These are phyloP conservation scores for Gentiana dahurica DNA, from an alignment of 257 asterid genomes.

Conservation along the genomic window DNA sequence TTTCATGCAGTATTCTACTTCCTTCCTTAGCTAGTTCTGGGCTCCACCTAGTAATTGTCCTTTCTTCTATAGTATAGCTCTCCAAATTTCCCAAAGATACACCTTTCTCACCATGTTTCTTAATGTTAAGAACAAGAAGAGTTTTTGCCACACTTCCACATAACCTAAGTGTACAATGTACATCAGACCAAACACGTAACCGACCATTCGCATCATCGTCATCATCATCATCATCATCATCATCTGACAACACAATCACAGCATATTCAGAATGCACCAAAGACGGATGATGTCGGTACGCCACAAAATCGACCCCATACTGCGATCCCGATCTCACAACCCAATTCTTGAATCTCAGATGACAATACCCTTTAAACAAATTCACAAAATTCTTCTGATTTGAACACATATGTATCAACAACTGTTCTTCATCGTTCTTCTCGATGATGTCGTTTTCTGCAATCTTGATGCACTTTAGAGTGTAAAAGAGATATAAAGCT, in stretches of 20 bases:
- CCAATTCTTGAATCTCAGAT: slow-evolving; percentile 80
- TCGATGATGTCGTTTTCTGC: slow-evolving; percentile 22
- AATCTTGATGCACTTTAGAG: slow-evolving; percentile 47
- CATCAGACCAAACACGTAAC: slow-evolving; percentile 78
- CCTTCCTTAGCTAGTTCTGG: slow-evolving; percentile 19
- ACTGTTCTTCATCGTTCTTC: slow-evolving; percentile 28
- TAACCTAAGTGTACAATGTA: slow-evolving; percentile 67
- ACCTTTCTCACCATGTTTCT: slow-evolving; percentile 10
- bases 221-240: slow-evolving; percentile 16
- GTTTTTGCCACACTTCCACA: slow-evolving; percentile 83
- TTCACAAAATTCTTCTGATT: slow-evolving; percentile 26
- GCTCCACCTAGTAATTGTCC: slow-evolving; percentile 56
- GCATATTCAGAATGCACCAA: slow-evolving; percentile 85
- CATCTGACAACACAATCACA: slow-evolving; percentile 36
- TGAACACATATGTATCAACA: slow-evolving; percentile 40
- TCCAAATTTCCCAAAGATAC: slow-evolving; percentile 27
- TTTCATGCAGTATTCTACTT: no score
- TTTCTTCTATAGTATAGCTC: slow-evolving; percentile 40
- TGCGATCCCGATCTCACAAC: slow-evolving; percentile 61
- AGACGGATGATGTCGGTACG: slow-evolving; percentile 76
- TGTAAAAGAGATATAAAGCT: slow-evolving; percentile 47
- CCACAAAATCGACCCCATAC: slow-evolving; percentile 75
- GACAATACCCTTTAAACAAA: slow-evolving; percentile 47
- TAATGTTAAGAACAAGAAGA: slow-evolving; percentile 40
- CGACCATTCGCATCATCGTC: slow-evolving; percentile 25